Conservation (phyloP, 2,329 filamentous ascomycete genomes). For the Juglanconis juglandina region DNA sequence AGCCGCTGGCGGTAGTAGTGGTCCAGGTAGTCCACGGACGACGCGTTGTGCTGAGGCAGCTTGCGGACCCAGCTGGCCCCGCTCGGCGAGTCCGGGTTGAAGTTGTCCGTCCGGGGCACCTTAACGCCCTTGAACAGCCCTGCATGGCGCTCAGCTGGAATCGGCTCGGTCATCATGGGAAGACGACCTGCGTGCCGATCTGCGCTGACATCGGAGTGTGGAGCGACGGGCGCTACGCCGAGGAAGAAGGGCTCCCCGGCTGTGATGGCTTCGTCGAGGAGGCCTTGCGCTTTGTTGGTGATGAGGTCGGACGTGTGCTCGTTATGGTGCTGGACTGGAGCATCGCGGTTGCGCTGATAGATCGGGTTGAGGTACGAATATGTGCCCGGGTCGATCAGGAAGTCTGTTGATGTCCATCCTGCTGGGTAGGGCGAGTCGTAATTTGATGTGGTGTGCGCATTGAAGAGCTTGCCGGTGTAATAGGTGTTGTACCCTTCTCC, state of each 20-base stretch:
- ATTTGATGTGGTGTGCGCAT: conserved; percentile 45
- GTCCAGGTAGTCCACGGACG: conserved; percentile 44
- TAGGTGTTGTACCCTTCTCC: conserved; percentile 49
- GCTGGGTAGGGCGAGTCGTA: conserved; percentile 48
- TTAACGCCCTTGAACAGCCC: conserved; percentile 56
- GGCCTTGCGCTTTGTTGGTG: conserved; percentile 46
- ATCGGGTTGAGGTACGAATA: conserved; percentile 66
- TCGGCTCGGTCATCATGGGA: conserved; percentile 41
- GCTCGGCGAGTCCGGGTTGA: conserved; percentile 56
- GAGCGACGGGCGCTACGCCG: conserved; percentile 56
- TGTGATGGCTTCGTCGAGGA: conserved; percentile 51
- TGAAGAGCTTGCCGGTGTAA: conserved; percentile 55
- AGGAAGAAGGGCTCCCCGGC: conserved; percentile 56
- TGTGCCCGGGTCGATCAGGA: conserved; percentile 63
- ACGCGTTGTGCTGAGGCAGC: conserved; percentile 33
- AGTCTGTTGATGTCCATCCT: conserved; percentile 55
- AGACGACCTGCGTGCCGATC: conserved; percentile 52
- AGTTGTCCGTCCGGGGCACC: conserved; percentile 62
- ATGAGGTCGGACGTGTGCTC: conserved; percentile 54
- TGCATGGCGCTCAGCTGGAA: conserved; percentile 56
- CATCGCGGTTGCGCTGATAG: conserved; percentile 55
- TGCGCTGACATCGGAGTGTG: conserved; percentile 50
- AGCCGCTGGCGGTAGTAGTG: conserved; percentile 50
- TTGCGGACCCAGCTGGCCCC: conserved; percentile 44
- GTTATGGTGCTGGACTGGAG: conserved; percentile 52